Evolutionary conservation across 2,329 filamentous ascomycete species (phyloP), one percentile per base, ranked within the genome.

Genomic region (Ciborinia camelliae): DNA sequence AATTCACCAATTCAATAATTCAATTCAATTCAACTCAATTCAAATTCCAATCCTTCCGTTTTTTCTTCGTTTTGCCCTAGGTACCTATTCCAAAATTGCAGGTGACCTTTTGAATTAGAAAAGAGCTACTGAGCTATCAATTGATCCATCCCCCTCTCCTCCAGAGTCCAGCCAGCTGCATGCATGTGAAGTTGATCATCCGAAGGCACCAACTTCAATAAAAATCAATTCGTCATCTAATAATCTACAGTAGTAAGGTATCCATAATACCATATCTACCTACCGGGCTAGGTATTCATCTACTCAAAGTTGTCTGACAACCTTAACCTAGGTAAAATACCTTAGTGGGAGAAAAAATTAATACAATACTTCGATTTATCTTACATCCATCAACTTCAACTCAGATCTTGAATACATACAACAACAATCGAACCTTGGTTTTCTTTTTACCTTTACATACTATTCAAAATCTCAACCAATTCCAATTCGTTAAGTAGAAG

Each of bases 161-260:
- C n/a, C n/a, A n/a, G n/a, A n/a, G n/a, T n/a, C n/a, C n/a, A n/a
- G n/a, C n/a, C n/a, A n/a, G n/a, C n/a, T n/a, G n/a, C n/a, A n/a
- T 60, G 45, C 43, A 50, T 35, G 18, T 37, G 41, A 50, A 47
- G 43, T 45, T 35, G 39, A 45, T 58, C 66, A 48, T 58, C 60
- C 63, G 62, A 41, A 65, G 68, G 66, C 62, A 59, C 50, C 63
- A 58, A 59, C 45, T 39, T 10, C 39, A 51, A 20, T 39, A 51
- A 60, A 59, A 47, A 50, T 53, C 59, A 12, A 45, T 55, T 62
- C 60, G 39, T 57, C 60, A 55, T 55, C 60, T n/a, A n/a, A n/a
- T n/a, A n/a, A n/a, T n/a, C n/a, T n/a, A n/a, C n/a, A n/a, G n/a
- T n/a, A n/a, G n/a, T n/a, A n/a, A n/a, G n/a, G n/a, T n/a, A n/a